Evolutionary conservation across 2,329 filamentous ascomycete genomes (phyloP), one percentile per base, ranked within the genome.

Genomic region (Daldinia sp.): DNA sequence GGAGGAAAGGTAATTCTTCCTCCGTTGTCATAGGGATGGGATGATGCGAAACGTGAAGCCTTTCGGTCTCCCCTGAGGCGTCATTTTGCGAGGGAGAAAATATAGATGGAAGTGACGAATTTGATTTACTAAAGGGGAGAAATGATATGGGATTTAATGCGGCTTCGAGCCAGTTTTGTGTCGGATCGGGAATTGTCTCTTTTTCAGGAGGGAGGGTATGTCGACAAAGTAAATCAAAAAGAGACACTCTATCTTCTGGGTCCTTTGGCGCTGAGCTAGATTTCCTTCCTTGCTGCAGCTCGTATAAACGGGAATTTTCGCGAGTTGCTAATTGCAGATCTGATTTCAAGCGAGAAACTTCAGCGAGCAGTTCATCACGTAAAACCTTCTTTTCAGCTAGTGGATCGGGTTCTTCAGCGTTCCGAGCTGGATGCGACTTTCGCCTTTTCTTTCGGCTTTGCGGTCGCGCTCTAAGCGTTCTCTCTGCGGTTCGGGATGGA

Each of bases 1-100:
- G 85, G 0, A 94, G 81, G 67, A 90, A 93, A 0, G 89, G 87
- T 2, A 90, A 77, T 50, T 90, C 86, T 62, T 93, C 86, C 0
- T 83, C 79, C 1, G 90, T 81, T 0, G 85, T 82, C 77, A 93
- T 81, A 1, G 81, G 81, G 1, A 87, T 71, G 0, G 90, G 92
- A 52, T 86, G 83, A 71, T 94, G 91, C 1, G 89, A 91, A 6
- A 83, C 78, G 0, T 84, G 74, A 1, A 80, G 75, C 4, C 77
- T 72, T 2, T 78, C 70, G 3, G 79, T 71, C 9, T 76, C 73
- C 9, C 74, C 66, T 34, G 72, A 68, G 0, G 74, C 68, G 2
- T 74, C 68, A 2, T 69, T 63, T n/a, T 74, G 54, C 43, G 19
- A 60, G 17, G 39, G 41, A 54, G 72, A 8, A 2, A 64, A 54